Evolutionary conservation across 78 protist genomes (phyloP).

Genomic region (Blattamonas nauphoetae): DNA sequence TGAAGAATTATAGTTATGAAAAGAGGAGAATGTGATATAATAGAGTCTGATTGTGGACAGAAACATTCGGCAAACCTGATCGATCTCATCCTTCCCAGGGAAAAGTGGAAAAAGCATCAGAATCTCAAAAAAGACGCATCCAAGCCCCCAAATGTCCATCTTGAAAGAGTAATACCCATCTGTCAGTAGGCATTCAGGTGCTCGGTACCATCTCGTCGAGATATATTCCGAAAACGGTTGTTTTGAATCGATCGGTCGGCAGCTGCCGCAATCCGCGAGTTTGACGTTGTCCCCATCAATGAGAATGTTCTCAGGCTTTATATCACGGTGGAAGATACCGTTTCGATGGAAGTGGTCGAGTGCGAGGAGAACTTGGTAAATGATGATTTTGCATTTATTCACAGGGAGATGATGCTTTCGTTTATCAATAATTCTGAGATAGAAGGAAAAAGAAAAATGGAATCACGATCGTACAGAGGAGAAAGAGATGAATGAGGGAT

Average conservation of each 20-base stretch:
- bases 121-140: slow-evolving; percentile 47
- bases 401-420: slow-evolving; percentile 35
- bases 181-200: slow-evolving; percentile 80
- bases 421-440: neutral
- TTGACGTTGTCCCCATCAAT: slow-evolving; percentile 50
- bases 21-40: too few species aligned
- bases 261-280: slow-evolving; percentile 78
- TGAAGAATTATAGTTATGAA: too few species aligned
- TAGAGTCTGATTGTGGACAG: too few species aligned
- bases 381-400: slow-evolving; percentile 18
- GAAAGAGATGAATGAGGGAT: too few species aligned
- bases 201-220: slow-evolving; percentile 71
- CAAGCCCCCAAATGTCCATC: slow-evolving; percentile 84
- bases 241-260: slow-evolving; percentile 64
- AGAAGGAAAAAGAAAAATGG: too few species aligned
- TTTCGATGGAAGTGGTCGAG: slow-evolving; percentile 65
- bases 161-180: slow-evolving; percentile 74
- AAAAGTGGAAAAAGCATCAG: slow-evolving; percentile 71
- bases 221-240: slow-evolving; percentile 86
- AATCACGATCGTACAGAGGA: too few species aligned
- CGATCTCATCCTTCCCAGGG: slow-evolving; percentile 80
- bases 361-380: slow-evolving; percentile 57
- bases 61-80: too few species aligned
- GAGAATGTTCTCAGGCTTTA: slow-evolving; percentile 84
- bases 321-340: slow-evolving; percentile 78